Evolutionary conservation across 495 filamentous ascomycete species (phyloP), one percentile per base, ranked within the genome.

Genomic region (Annulohypoxylon bovei): DNA sequence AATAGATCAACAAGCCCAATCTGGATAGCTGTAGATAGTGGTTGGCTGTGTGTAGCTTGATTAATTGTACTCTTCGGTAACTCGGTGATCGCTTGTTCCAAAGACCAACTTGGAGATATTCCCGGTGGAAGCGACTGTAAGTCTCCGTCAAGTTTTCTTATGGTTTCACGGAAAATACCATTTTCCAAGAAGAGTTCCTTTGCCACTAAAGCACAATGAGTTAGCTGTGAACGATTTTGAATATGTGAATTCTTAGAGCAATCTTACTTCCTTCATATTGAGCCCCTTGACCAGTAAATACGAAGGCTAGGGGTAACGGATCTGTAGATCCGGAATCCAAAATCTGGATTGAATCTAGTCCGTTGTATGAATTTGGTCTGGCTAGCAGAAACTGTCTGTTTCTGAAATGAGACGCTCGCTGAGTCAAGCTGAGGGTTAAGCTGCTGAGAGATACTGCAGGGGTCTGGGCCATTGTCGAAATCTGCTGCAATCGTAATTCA

Each of bases 1-100:
- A 90, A 68, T 1, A 91, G 61, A 8, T 86, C 80, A 0, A 86
- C 81, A 33, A 91, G 60, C 0, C 80, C 84, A 9, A 88, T 70
- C 67, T 88, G 85, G 1, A 88, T 60, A 23, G 82, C 82, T 2
- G 79, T 85, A 64, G 83, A 89, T 40, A 84, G 56, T 9, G 84
- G 77, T 62, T 87, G 85, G 16, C 79, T 81, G 39, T 69, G 56
- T 2, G 62, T 50, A 60, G 79, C 55, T 42, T 80, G 39, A 59
- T 80, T 25, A 5, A 72, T 47, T 14, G 30, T 16, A 39, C 59
- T 56, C 0, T 39, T 57, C 27, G 14, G 30, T 23, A 25, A 54
- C 20, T 65, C 70, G 2, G 32, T 20, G 4, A 70, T 18, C 4
- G 59, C 20, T 1, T 70, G 16, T 28, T 59, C 62, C 0, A 74